Evolutionary conservation across 2,329 filamentous ascomycete species (phyloP), one percentile per base, ranked within the genome.

Genomic region (Ophiostoma quercus): DNA sequence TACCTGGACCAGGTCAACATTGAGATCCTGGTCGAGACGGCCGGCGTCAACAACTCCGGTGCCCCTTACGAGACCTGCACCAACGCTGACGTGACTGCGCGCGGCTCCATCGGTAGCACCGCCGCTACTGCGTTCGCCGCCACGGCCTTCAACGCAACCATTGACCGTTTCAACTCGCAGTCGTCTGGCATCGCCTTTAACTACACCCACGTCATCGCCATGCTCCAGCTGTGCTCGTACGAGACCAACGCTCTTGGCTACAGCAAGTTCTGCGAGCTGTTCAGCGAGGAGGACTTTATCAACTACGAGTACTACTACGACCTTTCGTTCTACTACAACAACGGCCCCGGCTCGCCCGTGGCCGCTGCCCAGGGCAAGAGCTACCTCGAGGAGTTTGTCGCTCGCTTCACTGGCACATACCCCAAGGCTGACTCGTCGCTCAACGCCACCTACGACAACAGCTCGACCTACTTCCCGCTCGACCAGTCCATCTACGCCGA

Each of bases 291-390:
- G 57, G 57, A 62, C 25, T 62, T 62, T 32, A 62, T 62, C 57
- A 62, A 62, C 57, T 62, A 62, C 57, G 57, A 62, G 57, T 62
- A 62, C 57, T 62, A 62, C 57, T 62, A 62, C 57, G 57, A 62
- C 25, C 25, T 62, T 25, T 34, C 57, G 2, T 62, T 62, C 6
- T 62, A 62, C 57, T 62, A 62, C 57, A 62, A 62, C 57, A 62
- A 62, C 57, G 57, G 57, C 25, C 57, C 57, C 12, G 57, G 57
- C 25, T 62, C 57, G 57, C 57, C 57, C n/a, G 25, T 62, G 3
- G 11, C 57, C 25, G 57, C 57, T 14, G 57, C 57, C 57, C 57
- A 62, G 57, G 57, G 57, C 11, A 62, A 62, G 57, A 19, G 57
- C 57, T 62, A 62, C 57, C 57, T 62, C 57, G 57, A 62, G 57